phyloP scores from a whole-genome alignment of 768 basidiomycete genomes.

The Porphyrellus cyaneotinctus region DNA sequence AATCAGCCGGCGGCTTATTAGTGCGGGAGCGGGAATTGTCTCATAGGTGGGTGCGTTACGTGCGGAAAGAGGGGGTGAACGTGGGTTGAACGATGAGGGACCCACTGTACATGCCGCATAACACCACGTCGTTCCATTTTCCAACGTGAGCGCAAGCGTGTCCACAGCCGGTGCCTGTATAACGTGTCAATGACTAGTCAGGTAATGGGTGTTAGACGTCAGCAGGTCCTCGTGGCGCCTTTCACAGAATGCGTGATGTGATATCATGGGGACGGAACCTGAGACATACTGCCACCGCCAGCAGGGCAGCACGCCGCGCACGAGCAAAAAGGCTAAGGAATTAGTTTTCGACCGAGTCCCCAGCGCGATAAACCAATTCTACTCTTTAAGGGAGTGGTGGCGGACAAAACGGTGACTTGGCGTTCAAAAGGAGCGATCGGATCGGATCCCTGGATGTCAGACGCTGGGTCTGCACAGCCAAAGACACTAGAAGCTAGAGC shows the following conservation, averaged over 20 bases:
- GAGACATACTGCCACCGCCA: neutral
- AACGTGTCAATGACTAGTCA: neutral
- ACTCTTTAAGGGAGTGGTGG: neutral
- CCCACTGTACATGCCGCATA: conserved; percentile 12
- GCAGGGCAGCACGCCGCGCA: conserved; percentile 12
- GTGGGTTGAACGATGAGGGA: neutral
- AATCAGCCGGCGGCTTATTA: conserved; percentile 6
- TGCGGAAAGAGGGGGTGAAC: neutral
- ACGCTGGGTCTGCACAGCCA: conserved; percentile 7
- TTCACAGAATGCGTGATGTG: neutral
- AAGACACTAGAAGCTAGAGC: neutral
- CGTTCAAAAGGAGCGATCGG: conserved; percentile 12
- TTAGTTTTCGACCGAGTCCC: conserved; percentile 7
- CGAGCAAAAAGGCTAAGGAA: conserved; percentile 11
- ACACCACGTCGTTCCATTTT: conserved; percentile 3
- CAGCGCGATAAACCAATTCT: neutral
- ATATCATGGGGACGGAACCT: neutral
- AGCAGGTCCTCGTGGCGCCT: conserved; percentile 16
- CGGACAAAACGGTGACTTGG: conserved; percentile 11
- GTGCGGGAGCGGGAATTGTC: conserved; percentile 2
- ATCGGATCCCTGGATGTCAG: conserved; percentile 9
- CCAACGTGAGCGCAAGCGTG: conserved; percentile 2
- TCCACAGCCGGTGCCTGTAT: conserved; percentile 3
- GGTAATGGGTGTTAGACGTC: neutral
- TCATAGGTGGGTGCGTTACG: conserved; percentile 5